Base-by-base conservation (phyloP, 2,329 filamentous ascomycete genomes). In the Calonectria hawksworthii region DNA sequence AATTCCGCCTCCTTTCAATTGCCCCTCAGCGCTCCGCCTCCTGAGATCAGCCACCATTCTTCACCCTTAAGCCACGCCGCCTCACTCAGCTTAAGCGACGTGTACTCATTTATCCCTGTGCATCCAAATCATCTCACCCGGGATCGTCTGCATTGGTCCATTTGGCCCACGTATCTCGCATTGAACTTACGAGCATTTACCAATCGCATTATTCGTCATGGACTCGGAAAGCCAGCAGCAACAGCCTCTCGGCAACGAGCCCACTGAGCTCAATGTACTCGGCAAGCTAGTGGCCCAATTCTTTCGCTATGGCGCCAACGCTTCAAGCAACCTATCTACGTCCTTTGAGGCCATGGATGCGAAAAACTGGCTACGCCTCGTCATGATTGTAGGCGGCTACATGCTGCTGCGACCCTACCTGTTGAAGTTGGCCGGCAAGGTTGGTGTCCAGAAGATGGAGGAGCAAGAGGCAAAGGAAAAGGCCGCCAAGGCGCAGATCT, bases 371-470 rank as follows among this genome's bases (percentile, higher is more conserved):
- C 89, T 97, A 80, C 94, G 95, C 63, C 89, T 97, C 73, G 85
- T 95, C 78, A 89, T 92, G 78, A 90, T 95, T 75, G 90, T 95
- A 26, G 91, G 95, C 80, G 93, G 91, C 70, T 98, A 96, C 87
- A 83, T 93, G 77, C 89, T 97, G 68, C 81, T 95, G 30, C 92
- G 95, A 1, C 94, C 94, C 0, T 95, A 95, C 83, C 84, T 96
- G 67, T 89, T 96, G 81, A 93, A 93, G 82, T 85, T 92, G 47
- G 92, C 92, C 79, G 91, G 89, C 74, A 91, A 90, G 80, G 85
- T 89, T 76, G 92, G 94, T 82, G 90, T 92, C 83, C 89, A 89
- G 80, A 88, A 93, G 82, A 88, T 94, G 82, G 92, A 93, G 80
- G 88, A 92, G 80, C 89, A 91, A 76, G 87, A 88, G 11, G 85